Base-by-base conservation (phyloP, 768 basidiomycete genomes). In the Tulasnella sp. region DNA sequence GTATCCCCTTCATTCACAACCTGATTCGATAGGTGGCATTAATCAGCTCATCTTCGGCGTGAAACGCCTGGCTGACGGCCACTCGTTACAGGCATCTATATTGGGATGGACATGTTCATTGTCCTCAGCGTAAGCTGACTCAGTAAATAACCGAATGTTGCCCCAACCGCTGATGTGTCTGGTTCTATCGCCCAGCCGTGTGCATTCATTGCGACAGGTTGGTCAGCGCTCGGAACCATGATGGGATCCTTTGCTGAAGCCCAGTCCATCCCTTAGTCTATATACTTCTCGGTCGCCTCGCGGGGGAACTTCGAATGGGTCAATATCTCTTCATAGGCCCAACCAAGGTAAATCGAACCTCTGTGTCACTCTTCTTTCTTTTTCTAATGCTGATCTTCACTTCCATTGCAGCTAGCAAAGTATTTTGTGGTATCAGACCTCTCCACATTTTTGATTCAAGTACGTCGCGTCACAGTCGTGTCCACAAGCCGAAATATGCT, bases 361-460 rank as follows among this genome's bases (percentile, higher is more conserved):
- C 85, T 66, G 73, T 87, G 48, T 70, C 75, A 1, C 34, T 15
- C 34, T 38, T 7, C 34, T 15, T 7, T 38, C 34, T 5, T 38
- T 38, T 5, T 38, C 15, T 5, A 38, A 38, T 38, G 5, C 15
- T 5, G 7, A 5, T 38, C 15, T 38, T 5, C 5, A 7, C 5
- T 15, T 15, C 15, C 34, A 15, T 7, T 38, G 7, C 15, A 38
- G 34, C 34, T 38, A 15, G 15, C 34, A 15, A 38, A 15, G 15
- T 38, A 38, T 15, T 38, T 38, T 15, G 34, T 38, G 34, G 7
- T 38, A 5, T 80, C 79, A 8, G 85, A 87, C 66, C 70, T 86
- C 48, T 72, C 74, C 1, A 84, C 84, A 1, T 85, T 87, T 71
- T 65, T 82, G 3, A 76, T 84, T 45, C 85, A 87, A 68, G 81